These are phyloP conservation scores for Aspergillus caelatus DNA, from an alignment of 2,329 filamentous ascomycete genomes.

Conservation along the genomic window DNA sequence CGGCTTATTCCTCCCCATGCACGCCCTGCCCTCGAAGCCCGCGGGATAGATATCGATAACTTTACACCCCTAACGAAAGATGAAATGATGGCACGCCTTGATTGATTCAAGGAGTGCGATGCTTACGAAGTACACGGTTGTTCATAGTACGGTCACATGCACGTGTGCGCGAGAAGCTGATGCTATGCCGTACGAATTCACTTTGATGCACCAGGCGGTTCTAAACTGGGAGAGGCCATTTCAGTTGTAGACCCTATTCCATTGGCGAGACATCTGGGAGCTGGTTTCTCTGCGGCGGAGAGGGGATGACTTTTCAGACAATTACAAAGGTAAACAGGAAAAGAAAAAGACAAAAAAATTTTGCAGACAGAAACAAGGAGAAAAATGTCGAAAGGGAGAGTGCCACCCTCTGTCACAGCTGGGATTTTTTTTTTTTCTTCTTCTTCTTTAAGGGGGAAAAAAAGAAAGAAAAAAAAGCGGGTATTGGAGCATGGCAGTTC, in stretches of 20 bases:
- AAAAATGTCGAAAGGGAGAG: conserved; percentile 14
- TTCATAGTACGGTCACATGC: conserved; percentile 39
- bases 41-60: conserved; percentile 89
- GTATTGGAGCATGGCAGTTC: conserved; percentile 34
- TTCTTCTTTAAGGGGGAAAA: neutral
- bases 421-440: conserved; percentile 18
- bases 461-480: neutral
- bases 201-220: conserved; percentile 37
- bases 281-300: conserved; percentile 24
- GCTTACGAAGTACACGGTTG: conserved; percentile 42
- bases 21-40: conserved; percentile 70
- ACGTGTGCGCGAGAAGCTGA: conserved; percentile 33
- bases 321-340: conserved; percentile 14
- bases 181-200: conserved; percentile 30
- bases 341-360: conserved; percentile 13
- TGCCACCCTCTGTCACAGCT: conserved; percentile 29
- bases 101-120: conserved; percentile 63
- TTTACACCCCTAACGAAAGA: conserved; percentile 89
- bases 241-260: conserved; percentile 31
- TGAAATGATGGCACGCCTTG: conserved; percentile 96
- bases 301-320: conserved; percentile 15
- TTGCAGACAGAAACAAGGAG: conserved; percentile 13
- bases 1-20: conserved; percentile 86
- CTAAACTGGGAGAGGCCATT: conserved; percentile 32
- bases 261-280: conserved; percentile 28